Base-by-base conservation (phyloP, 176 grass and related monocot genomes). In the Triticum dicoccoides region DNA sequence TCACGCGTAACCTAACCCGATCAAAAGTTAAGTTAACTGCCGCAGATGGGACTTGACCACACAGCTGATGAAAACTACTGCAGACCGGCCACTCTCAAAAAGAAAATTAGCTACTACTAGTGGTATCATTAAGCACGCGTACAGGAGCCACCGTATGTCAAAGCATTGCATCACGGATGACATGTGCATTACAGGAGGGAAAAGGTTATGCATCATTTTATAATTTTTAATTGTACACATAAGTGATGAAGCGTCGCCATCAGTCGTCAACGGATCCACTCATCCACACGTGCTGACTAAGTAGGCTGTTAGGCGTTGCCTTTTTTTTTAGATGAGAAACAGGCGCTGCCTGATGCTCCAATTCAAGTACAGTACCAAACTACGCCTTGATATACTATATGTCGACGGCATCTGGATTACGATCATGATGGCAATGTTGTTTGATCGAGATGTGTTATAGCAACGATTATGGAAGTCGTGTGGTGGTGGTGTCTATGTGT, bases 111-210 rank as follows among this genome's bases (percentile, higher is more conserved):
- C 47, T 70, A 9, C 8, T 12, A 1, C 3, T n/a, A 21, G 8
- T 69, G 4, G 25, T 13, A 29, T 9, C 54, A 18, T 70, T 75
- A 51, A 75, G 23, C 24, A 27, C 8, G 15, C 14, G 5, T 78
- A 51, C n/a, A 41, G 41, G 39, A 37, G 54, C 32, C 73, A 78
- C 44, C 73, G 52, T 9, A 76, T 78, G 88, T 23, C 72, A 83
- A 77, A 25, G 5, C 3, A 72, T 78, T 90, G 84, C 79, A 86
- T 89, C 83, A 82, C 10, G 70, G 83, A 11, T 86, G 83, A 76
- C 82, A 58, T 21, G 54, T 7, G 17, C 23, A 35, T 58, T 80
- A 37, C 13, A 54, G 15, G 18, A 11, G 6, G 61, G 29, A 29
- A 29, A 29, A 49, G 14, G 34, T 73, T 37, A 29, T 29, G 29